Percentiles rank a stretch among this genome's conserved stretches.
phyloP scores from a whole-genome alignment of 1,284 basidiomycete genomes.

The Moesziomyces antarcticus region DNA sequence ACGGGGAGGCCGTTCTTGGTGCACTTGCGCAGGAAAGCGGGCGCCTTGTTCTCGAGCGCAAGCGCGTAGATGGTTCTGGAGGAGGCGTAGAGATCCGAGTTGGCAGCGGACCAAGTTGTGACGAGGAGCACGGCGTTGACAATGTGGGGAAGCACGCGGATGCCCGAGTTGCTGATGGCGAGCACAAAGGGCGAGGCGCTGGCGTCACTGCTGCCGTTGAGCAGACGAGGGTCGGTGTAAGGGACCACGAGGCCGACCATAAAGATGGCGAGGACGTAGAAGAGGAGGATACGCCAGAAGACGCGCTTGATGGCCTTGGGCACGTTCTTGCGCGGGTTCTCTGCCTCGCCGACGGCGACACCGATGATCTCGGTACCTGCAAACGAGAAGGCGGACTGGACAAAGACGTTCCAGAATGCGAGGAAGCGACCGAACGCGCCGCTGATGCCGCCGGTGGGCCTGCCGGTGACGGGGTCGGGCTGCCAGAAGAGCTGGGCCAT shows the following conservation, averaged over 20 bases:
- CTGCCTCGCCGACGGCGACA: constrained; percentile 77
- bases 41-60: constrained; percentile 80
- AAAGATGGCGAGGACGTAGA: constrained; percentile 70
- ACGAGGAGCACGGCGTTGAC: constrained; percentile 82
- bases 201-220: constrained; percentile 43
- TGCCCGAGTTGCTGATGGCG: constrained; percentile 69
- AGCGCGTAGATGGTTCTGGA: constrained; percentile 81
- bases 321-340: constrained; percentile 67
- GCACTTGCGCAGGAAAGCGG: constrained; percentile 76
- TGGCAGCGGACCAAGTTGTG: constrained; percentile 86
- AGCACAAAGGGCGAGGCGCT: constrained; percentile 63
- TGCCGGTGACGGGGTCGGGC: constrained; percentile 39
- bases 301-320: constrained; percentile 55
- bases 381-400: constrained; percentile 81
- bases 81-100: constrained; percentile 82
- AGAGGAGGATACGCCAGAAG: constrained; percentile 68
- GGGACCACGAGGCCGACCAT: constrained; percentile 58
- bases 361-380: constrained; percentile 85
- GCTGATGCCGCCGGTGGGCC: constrained; percentile 64
- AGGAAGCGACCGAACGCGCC: constrained; percentile 74
- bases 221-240: constrained; percentile 44
- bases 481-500: constrained; percentile 54
- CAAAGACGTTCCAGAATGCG: constrained; percentile 64
- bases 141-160: constrained; percentile 67
- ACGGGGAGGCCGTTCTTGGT: constrained; percentile 80